Conservation (phyloP, 306 rosid species). For the Dicorynia guianensis region DNA sequence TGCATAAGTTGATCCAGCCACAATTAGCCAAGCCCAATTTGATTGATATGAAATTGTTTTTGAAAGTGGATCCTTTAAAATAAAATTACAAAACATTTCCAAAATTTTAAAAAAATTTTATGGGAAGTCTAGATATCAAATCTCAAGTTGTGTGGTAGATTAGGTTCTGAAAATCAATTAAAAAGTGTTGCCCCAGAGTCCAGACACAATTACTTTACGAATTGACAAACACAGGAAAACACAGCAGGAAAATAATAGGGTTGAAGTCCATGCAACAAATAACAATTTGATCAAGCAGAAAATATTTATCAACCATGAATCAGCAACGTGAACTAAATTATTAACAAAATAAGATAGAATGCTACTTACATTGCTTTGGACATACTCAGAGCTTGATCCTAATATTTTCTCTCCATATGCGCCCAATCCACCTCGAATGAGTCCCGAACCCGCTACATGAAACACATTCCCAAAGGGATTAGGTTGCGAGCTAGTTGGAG, state of each 20-base stretch:
- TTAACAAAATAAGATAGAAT: not conserved
- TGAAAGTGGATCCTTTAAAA: not conserved
- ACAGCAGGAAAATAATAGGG: no score
- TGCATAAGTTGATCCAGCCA: not conserved
- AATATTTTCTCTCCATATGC: slow-evolving; percentile 94
- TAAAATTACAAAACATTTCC: slow-evolving; percentile 5
- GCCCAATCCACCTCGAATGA: slow-evolving; percentile 92
- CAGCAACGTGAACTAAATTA: slow-evolving; percentile 22
- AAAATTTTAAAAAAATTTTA: slow-evolving; percentile 2
- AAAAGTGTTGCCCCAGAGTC: not conserved
- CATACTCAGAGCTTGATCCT: slow-evolving; percentile 96
- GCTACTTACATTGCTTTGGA: slow-evolving; percentile 93
- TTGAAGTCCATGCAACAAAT: not conserved
- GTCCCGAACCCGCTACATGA: slow-evolving; percentile 94
- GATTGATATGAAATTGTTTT: slow-evolving; percentile 8
- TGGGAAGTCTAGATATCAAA: not conserved
- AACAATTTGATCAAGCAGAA: not conserved
- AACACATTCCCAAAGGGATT: slow-evolving; percentile 90
- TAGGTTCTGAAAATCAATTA: slow-evolving; percentile 18
- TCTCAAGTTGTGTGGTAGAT: not conserved
- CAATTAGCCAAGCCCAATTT: not conserved
- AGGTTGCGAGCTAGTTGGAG: slow-evolving; percentile 63
- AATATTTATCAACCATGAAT: slow-evolving; percentile 37
- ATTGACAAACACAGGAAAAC: no score
- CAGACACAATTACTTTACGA: no score